Evolutionary conservation across 2,329 filamentous ascomycete species (phyloP), one percentile per base, ranked within the genome.

Genomic region (Elsinoe perseae): DNA sequence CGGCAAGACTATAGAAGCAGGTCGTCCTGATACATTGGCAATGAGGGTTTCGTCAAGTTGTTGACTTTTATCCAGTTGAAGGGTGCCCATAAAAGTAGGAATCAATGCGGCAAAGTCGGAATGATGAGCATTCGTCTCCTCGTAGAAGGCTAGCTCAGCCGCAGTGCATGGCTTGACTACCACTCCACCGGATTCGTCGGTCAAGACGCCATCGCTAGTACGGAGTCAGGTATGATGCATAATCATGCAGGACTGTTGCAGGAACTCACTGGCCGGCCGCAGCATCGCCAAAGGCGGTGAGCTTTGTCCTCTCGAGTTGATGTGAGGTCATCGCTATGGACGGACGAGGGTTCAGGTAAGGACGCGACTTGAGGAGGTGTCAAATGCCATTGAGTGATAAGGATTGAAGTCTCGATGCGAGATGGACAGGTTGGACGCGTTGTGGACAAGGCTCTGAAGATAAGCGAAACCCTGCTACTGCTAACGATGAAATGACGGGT

Each of bases 91-190:
- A 72, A 84, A 97, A 4, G 82, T 79, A 44, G 93, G 92, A 78
- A 97, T 92, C 64, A 92, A 81, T 21, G 84, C 80, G 52, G 84
- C 80, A 65, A 97, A 89, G 1, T 85, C 82, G 27, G 83, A 81
- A 67, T 95, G 86, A 20, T 78, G 72, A 30, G 80, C 72, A 25
- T 84, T 67, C 23, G 75, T 84, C 36, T 83, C 81, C 69, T 95
- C 82, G 77, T 98, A 98, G 71, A 98, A 98, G 43, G 83, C 79
- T 64, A 97, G 83, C 73, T 98, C 93, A 61, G 84, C 79, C 60
- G 83, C 74, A 0, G 88, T 95, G 71, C 92, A 97, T 16, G 93
- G 93, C 73, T 98, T 98, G 68, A 96, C 89, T 69, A 98, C 87
- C 30, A 97, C 77, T 61, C 86, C 82, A 68, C 93, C 93, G 54